A percentile compares a stretch with the other conserved stretches of the same genome.
These are phyloP conservation scores for Calonectria leucothoes DNA, from an alignment of 2,329 filamentous ascomycete species.

Conservation along the genomic window DNA sequence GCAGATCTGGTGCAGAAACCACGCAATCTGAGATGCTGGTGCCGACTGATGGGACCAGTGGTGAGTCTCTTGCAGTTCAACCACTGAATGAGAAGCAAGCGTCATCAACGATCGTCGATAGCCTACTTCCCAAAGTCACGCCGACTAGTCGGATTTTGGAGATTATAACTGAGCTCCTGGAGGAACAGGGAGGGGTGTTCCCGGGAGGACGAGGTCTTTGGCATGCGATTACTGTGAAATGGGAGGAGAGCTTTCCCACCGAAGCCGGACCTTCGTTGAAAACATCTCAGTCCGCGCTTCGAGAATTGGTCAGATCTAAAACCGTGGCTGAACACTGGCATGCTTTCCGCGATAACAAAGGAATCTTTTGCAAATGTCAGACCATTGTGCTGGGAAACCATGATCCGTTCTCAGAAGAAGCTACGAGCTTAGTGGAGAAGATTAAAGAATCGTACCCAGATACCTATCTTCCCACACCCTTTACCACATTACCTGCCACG, in stretches of 20 bases:
- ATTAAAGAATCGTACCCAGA: constrained; percentile 60
- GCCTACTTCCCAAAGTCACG: constrained; percentile 26
- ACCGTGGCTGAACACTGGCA: constrained; percentile 55
- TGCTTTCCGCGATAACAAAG: constrained; percentile 54
- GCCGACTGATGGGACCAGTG: background rate
- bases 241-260: constrained; percentile 53
- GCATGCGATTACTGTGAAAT: constrained; percentile 58
- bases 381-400: constrained; percentile 56
- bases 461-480: constrained; percentile 42
- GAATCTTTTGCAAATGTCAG: constrained; percentile 57
- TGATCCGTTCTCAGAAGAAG: constrained; percentile 55
- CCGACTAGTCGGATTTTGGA: constrained; percentile 35
- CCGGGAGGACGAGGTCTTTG: constrained; percentile 63
- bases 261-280: constrained; percentile 55
- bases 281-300: constrained; percentile 52
- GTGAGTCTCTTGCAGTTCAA: background rate
- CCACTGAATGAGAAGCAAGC: constrained; percentile 9
- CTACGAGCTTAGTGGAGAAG: constrained; percentile 56
- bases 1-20: background rate
- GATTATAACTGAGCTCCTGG: constrained; percentile 44
- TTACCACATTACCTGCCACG: constrained; percentile 28
- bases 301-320: constrained; percentile 51
- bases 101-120: constrained; percentile 25
- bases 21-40: background rate
- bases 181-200: constrained; percentile 57